These are phyloP conservation scores for Talaromyces marneffei DNA, from an alignment of 2,329 filamentous ascomycete genomes.

Conservation along the genomic window DNA sequence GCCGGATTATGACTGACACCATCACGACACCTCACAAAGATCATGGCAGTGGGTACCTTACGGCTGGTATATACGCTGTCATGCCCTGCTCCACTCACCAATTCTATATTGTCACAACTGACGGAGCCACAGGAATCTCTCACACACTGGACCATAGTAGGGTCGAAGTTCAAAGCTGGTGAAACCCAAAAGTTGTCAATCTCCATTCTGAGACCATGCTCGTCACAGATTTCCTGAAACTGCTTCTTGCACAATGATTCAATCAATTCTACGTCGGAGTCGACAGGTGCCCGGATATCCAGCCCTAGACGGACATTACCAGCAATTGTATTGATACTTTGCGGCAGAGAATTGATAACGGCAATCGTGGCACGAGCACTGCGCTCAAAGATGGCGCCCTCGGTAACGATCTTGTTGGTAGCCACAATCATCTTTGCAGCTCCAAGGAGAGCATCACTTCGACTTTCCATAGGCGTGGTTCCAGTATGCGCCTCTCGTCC, in stretches of 20 bases:
- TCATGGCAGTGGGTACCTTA: slow-evolving; percentile 59
- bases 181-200: slow-evolving; percentile 9
- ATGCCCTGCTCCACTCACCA: slow-evolving; percentile 9
- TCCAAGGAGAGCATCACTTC: slow-evolving; percentile 60
- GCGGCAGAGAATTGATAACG: slow-evolving; percentile 57
- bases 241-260: not conserved
- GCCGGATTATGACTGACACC: slow-evolving; percentile 60
- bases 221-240: not conserved
- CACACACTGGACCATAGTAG: slow-evolving; percentile 4
- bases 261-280: slow-evolving; percentile 11
- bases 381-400: slow-evolving; percentile 26
- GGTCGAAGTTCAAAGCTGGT: slow-evolving; percentile 3
- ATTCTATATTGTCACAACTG: not conserved
- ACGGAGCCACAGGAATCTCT: not conserved
- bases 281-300: slow-evolving; percentile 49
- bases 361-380: slow-evolving; percentile 61
- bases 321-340: slow-evolving; percentile 63
- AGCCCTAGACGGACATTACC: slow-evolving; percentile 59
- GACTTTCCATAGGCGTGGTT: slow-evolving; percentile 59
- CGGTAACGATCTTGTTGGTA: slow-evolving; percentile 55
- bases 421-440: slow-evolving; percentile 59
- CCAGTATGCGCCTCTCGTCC: slow-evolving; percentile 65
- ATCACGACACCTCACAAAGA: slow-evolving; percentile 59
- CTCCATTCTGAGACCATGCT: not conserved
- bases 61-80: slow-evolving; percentile 59